Evolutionary conservation across 2,329 filamentous ascomycete species (phyloP), one percentile per base, ranked within the genome.

Genomic region (Fusarium oligoseptatum): DNA sequence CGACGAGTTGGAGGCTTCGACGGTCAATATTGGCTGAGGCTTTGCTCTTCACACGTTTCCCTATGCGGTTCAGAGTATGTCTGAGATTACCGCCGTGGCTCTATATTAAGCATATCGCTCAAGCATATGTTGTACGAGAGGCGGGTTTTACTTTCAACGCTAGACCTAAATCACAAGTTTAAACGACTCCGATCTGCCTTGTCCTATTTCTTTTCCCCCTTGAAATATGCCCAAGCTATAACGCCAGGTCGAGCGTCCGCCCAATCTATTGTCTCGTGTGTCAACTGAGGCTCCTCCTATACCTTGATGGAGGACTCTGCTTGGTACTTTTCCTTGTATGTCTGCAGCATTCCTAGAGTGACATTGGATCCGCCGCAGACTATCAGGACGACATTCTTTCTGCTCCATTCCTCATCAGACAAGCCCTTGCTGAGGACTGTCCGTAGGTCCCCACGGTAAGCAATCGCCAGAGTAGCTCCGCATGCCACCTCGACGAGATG

Each of bases 401-500:
- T 84, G 0, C 86, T 85, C 83, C 88, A 92, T 72, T 94, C 88
- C 37, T 88, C 88, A 36, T 90, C 89, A 1, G 83, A 82, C 61
- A 89, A 60, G 0, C 82, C 85, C 57, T 83, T 77, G 0, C 92
- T 90, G 1, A 95, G 84, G 11, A 90, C 84, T 76, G 87, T 86
- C 78, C 91, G 88, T 78, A 97, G 80, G 45, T 88, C 82, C 0
- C 89, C 91, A 45, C 89, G 89, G 78, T 94, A 95, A 68, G 87
- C 91, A 4, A 90, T 81, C 1, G 92, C 94, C 14, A 97, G 83
- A 62, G 92, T 93, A 7, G 96, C 95, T 1, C 95, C 95, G 81
- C 96, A 98, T 0, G 95, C 92, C 39, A 93, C 86, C 85, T 98
- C 96, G 4, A 98, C 94, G 67, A 98, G 85, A 66, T 96, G 84